A percentile compares a stretch with the other conserved stretches of the same genome.
phyloP scores from a whole-genome alignment of 2,329 filamentous ascomycete genomes.

The Diaporthe ampelina region DNA sequence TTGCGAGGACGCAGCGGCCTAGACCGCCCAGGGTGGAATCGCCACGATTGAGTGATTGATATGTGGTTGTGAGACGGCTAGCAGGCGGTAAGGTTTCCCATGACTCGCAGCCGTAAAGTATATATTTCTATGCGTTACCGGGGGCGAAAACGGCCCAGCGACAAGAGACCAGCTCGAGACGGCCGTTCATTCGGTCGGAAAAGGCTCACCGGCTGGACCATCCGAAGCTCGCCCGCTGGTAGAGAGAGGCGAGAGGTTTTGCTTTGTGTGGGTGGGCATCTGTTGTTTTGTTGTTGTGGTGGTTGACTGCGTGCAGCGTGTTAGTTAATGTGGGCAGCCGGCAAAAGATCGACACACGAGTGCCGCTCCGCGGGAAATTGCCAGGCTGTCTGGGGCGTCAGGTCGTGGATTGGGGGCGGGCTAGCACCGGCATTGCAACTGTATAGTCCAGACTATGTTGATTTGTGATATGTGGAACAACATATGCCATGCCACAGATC shows the following conservation, averaged over 20 bases:
- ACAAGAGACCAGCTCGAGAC: neutral
- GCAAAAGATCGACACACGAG: neutral
- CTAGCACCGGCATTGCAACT: neutral
- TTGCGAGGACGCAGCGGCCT: slow-evolving; percentile 2
- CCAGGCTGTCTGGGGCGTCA: neutral
- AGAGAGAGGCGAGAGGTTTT: neutral
- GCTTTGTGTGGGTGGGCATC: neutral
- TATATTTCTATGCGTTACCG: slow-evolving; percentile 9
- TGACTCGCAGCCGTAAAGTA: slow-evolving; percentile 31
- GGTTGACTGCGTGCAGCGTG: neutral
- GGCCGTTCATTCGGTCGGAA: slow-evolving; percentile 1
- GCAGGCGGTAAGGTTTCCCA: slow-evolving; percentile 32
- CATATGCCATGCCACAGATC: slow-evolving; percentile 25
- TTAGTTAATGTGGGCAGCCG: neutral
- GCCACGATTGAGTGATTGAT: slow-evolving; percentile 38
- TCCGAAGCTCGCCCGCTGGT: slow-evolving; percentile 27
- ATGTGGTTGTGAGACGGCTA: slow-evolving; percentile 34
- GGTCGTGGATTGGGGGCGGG: neutral
- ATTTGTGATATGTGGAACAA: slow-evolving; percentile 22
- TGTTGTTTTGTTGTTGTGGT: neutral
- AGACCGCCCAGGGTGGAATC: slow-evolving; percentile 19
- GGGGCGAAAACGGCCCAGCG: neutral
- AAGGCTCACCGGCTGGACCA: slow-evolving; percentile 21
- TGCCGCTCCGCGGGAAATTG: neutral
- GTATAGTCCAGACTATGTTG: neutral